A percentile compares a stretch with the other conserved stretches of the same genome.
Conservation (phyloP, 2,329 filamentous ascomycete genomes). For the Cercospora citrullina region DNA sequence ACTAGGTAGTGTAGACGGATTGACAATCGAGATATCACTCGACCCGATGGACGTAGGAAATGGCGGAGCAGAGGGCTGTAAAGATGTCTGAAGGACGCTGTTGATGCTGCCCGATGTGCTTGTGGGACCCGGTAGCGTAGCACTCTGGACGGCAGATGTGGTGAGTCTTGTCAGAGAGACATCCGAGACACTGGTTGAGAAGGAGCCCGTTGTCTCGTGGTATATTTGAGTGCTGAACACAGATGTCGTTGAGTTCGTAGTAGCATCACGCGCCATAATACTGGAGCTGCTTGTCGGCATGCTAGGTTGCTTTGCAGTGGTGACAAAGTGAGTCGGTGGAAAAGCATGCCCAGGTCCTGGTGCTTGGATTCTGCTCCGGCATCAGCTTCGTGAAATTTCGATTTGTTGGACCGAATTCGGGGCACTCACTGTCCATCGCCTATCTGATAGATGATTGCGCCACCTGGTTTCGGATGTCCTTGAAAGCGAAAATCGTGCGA, state of each 20-base stretch:
- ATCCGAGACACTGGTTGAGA: conserved; percentile 30
- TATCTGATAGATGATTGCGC: conserved; percentile 20
- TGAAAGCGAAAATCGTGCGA: background rate
- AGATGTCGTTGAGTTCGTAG: background rate
- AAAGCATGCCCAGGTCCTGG: conserved; percentile 6
- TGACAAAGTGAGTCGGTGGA: background rate
- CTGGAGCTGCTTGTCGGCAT: conserved; percentile 15
- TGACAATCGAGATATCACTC: conserved; percentile 35
- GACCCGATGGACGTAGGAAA: conserved; percentile 35
- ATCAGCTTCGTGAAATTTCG: background rate
- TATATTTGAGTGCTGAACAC: background rate
- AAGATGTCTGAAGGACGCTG: conserved; percentile 32
- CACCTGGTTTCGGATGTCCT: background rate
- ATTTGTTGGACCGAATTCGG: background rate
- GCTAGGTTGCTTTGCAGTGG: background rate
- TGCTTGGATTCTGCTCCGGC: conserved; percentile 18
- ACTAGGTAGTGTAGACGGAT: conserved; percentile 30
- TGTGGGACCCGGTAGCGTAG: conserved; percentile 22
- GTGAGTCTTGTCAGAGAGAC: conserved; percentile 32
- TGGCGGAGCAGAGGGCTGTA: conserved; percentile 32
- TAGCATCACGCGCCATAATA: conserved; percentile 19
- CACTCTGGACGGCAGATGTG: conserved; percentile 36
- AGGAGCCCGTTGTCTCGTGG: conserved; percentile 10
- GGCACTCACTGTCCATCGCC: conserved; percentile 19
- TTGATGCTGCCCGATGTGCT: conserved; percentile 26